phyloP scores from a whole-genome alignment of 1,139 yeast genomes.

The Pichia sp. region DNA sequence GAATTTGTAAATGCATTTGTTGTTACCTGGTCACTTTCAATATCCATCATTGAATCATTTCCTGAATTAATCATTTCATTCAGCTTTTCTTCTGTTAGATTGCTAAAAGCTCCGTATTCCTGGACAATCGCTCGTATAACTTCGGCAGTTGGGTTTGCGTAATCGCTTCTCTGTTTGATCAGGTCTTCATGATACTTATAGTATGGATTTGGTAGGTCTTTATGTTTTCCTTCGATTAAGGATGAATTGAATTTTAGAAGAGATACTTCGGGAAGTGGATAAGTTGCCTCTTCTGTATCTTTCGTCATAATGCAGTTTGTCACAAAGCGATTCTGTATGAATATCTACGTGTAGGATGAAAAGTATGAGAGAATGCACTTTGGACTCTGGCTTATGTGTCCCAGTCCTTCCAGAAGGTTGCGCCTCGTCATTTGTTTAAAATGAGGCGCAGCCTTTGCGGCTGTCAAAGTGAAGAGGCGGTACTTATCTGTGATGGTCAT shows the following conservation, averaged over 20 bases:
- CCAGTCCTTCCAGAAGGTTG: too few relatives aligned
- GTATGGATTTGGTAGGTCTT: conserved; percentile 14
- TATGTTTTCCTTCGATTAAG: conserved; percentile 14
- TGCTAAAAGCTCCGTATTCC: conserved; percentile 17
- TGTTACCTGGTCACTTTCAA: conserved; percentile 1
- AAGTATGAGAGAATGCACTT: too few relatives aligned
- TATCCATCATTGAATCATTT: conserved; percentile 2
- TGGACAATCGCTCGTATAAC: conserved; percentile 15
- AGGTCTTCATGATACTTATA: conserved; percentile 8
- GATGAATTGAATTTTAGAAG: conserved; percentile 14
- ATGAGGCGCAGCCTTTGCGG: too few relatives aligned
- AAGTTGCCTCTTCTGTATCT: neutral
- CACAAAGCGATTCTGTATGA: too few relatives aligned
- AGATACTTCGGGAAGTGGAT: conserved; percentile 5
- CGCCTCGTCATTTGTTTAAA: too few relatives aligned
- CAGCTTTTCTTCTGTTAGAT: conserved; percentile 15
- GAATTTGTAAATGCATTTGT: neutral
- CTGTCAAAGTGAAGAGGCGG: too few relatives aligned
- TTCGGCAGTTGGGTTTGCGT: conserved; percentile 14
- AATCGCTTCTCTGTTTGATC: conserved; percentile 5
- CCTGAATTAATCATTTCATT: conserved; percentile 4
- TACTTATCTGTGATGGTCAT: too few relatives aligned
- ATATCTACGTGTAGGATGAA: too few relatives aligned
- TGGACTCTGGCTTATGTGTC: too few relatives aligned
- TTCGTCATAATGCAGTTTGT: too few relatives aligned